Evolutionary conservation across 192 early-diverging fungal species (phyloP).

Genomic region (Phycomyces blakesleeanus): DNA sequence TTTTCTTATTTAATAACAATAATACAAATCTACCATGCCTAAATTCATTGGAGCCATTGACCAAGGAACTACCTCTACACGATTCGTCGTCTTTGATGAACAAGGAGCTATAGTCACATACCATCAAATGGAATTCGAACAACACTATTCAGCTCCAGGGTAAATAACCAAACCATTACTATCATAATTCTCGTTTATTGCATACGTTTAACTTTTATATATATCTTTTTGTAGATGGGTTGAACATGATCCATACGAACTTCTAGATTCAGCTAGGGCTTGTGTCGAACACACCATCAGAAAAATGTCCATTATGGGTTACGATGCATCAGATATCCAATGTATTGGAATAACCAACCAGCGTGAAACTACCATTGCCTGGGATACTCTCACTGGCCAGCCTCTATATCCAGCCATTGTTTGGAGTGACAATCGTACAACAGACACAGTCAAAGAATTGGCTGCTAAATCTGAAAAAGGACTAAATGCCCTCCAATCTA

Average conservation of each 20-base stretch:
- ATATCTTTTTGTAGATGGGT: conserved; percentile 69
- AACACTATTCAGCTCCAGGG: conserved; percentile 76
- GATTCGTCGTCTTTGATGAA: conserved; percentile 89
- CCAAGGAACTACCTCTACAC: conserved; percentile 90
- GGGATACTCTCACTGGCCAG: conserved; percentile 78
- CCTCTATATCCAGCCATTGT: conserved; percentile 86
- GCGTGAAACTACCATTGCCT: conserved; percentile 88
- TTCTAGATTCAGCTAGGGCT: conserved; percentile 61
- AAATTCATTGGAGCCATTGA: conserved; percentile 82
- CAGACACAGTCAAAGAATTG: conserved; percentile 63
- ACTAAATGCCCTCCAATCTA: conserved; percentile 37
- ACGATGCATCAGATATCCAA: conserved; percentile 50
- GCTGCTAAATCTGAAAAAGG: conserved; percentile 42
- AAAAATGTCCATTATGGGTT: conserved; percentile 61
- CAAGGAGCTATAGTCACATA: conserved; percentile 65
- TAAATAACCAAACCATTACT: conserved; percentile 25
- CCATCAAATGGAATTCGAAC: conserved; percentile 81
- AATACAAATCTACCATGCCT: conserved; percentile 25
- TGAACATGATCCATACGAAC: conserved; percentile 81
- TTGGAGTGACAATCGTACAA: conserved; percentile 87
- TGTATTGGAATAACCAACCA: conserved; percentile 93
- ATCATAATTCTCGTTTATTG: neutral
- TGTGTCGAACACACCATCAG: conserved; percentile 66
- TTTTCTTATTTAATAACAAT: neutral
- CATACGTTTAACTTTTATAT: too few species aligned